A percentile compares a stretch with the other conserved stretches of the same genome.
These are phyloP conservation scores for Lepidium aucheri DNA, from an alignment of 345 rosid species.

Conservation along the genomic window DNA sequence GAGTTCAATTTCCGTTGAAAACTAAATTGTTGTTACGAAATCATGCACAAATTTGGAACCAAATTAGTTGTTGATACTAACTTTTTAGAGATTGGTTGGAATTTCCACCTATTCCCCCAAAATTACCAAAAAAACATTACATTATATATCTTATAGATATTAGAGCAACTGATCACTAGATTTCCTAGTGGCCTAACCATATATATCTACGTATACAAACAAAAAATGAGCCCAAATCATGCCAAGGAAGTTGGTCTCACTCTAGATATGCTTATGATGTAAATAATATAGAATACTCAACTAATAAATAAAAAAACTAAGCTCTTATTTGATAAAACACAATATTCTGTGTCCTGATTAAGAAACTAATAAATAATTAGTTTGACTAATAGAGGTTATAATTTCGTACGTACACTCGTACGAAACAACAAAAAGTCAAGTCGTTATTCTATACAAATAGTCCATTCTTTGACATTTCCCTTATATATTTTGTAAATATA, in stretches of 20 bases:
- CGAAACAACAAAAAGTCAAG: slow-evolving; percentile 6
- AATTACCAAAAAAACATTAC: too few relatives aligned
- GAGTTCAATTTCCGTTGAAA: too few relatives aligned
- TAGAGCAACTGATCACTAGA: background rate
- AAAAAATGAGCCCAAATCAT: slow-evolving; percentile 5
- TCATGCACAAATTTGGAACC: too few relatives aligned
- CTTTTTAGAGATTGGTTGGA: too few relatives aligned
- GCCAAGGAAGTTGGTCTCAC: slow-evolving; percentile 9
- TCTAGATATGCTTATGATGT: background rate
- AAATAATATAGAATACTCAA: background rate
- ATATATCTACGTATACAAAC: background rate
- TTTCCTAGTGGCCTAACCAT: background rate
- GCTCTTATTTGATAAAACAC: too few relatives aligned
- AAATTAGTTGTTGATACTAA: too few relatives aligned
- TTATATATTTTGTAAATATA: background rate
- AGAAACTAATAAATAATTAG: background rate
- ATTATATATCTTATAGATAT: background rate
- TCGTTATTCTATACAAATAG: background rate
- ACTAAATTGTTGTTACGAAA: too few relatives aligned
- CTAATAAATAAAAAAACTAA: background rate
- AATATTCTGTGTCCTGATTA: too few relatives aligned
- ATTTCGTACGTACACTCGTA: background rate
- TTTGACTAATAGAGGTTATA: background rate
- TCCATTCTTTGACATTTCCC: background rate
- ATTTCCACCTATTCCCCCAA: too few relatives aligned